These are phyloP conservation scores for Casuarina equisetifolia DNA, from an alignment of 306 rosid genomes.

Conservation along the genomic window DNA sequence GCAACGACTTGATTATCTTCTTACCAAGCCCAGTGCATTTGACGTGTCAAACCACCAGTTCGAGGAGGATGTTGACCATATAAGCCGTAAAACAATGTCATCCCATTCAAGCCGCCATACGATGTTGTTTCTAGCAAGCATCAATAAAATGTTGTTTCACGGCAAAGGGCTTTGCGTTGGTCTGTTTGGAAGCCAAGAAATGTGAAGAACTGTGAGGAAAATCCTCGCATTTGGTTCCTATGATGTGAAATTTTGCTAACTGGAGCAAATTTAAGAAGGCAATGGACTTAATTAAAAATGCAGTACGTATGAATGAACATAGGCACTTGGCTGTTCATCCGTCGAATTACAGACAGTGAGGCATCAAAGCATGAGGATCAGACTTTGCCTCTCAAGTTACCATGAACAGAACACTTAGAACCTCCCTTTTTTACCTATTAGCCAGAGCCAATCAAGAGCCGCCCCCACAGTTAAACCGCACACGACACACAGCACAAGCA, in stretches of 20 bases:
- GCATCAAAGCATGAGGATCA: neutral
- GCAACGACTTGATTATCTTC: too few species aligned
- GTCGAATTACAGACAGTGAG: neutral
- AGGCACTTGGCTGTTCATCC: neutral
- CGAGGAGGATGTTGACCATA: too few species aligned
- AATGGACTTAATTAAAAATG: neutral
- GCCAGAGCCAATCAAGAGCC: conserved; percentile 83
- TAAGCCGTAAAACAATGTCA: too few species aligned
- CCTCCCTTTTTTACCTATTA: conserved; percentile 51
- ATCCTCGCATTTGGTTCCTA: too few species aligned
- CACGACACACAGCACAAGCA: conserved; percentile 61
- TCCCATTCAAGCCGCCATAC: too few species aligned
- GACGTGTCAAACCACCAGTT: too few species aligned
- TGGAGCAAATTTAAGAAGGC: neutral
- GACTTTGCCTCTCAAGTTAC: neutral
- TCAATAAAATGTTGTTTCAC: too few species aligned
- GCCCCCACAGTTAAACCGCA: conserved; percentile 66
- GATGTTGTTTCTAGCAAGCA: too few species aligned
- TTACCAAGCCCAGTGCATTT: too few species aligned
- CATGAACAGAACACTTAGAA: conserved; percentile 10
- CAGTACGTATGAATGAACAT: neutral
- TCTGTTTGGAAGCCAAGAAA: too few species aligned
- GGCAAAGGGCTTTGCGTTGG: too few species aligned
- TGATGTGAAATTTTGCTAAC: neutral
- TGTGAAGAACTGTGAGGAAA: too few species aligned